Conservation (phyloP, 2,329 filamentous ascomycete genomes). For the Curvularia verruculosa region DNA sequence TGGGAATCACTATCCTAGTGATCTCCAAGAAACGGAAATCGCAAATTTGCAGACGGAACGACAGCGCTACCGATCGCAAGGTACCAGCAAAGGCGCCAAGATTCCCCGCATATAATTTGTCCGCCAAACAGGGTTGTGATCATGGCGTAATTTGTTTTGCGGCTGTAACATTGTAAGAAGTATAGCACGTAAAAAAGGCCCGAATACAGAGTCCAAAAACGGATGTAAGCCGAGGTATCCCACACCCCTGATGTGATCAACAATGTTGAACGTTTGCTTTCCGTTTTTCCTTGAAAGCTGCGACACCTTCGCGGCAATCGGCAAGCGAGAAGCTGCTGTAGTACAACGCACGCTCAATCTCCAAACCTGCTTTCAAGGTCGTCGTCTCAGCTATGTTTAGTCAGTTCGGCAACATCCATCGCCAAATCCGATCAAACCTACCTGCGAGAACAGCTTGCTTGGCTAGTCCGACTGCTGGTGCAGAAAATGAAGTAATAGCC, state of each 20-base stretch:
- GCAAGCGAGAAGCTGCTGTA: conserved; percentile 46
- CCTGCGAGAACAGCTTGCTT: conserved; percentile 55
- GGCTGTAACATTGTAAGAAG: neutral
- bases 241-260: conserved; percentile 2
- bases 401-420: conserved; percentile 14
- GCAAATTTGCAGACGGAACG: neutral
- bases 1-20: neutral
- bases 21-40: neutral
- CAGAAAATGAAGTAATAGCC: conserved; percentile 51
- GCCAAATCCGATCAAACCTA: conserved; percentile 28
- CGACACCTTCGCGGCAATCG: conserved; percentile 52
- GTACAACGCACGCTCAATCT: conserved; percentile 42
- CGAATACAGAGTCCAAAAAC: neutral
- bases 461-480: conserved; percentile 50
- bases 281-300: conserved; percentile 52
- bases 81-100: neutral
- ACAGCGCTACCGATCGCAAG: neutral
- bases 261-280: conserved; percentile 32
- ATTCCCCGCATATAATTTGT: neutral
- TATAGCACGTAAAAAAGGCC: neutral
- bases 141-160: neutral
- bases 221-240: neutral
- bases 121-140: neutral
- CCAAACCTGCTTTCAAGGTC: conserved; percentile 51
- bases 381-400: conserved; percentile 51